Conservation (phyloP, 176 grass and related monocot genomes). For the sorghum (Sorghum bicolor) region Sorghum_bicolor_NCBIv3 NC_012875.2:1809001-1809500, state of each 20-base stretch:
- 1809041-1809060: neutral
- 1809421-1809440: neutral
- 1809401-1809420: neutral
- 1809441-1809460: neutral
- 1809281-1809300: neutral
- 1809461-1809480: neutral
- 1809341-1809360: neutral
- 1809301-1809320: neutral
- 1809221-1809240: neutral
- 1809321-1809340: neutral
- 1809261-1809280: neutral
- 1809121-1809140: neutral
- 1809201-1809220: neutral
- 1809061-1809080: neutral
- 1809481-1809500: neutral
- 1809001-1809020: neutral
- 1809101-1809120: neutral
- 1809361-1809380: neutral
- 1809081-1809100: neutral
- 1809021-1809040: neutral
- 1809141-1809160: neutral
- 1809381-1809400: neutral
- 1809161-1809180: neutral
- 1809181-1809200: neutral
- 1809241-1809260: neutral